Base-by-base conservation (phyloP, 2,329 filamentous ascomycete species). In the Clarireedia paspali region DNA sequence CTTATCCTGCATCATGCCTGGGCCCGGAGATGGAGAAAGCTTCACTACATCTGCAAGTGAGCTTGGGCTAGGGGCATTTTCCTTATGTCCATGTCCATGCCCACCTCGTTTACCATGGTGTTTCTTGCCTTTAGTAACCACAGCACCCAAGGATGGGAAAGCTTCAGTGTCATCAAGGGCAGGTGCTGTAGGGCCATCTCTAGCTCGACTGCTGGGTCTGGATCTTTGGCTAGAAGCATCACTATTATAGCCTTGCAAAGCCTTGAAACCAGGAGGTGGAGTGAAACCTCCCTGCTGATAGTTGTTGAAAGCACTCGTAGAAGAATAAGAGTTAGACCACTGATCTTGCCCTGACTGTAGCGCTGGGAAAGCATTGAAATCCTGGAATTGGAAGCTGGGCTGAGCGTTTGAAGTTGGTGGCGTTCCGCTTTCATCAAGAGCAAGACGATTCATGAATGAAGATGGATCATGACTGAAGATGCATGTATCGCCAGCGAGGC, bases 391-490 rank as follows among this genome's bases (percentile, higher is more conserved):
- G 59, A 95, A 84, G 59, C 81, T 83, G 4, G 82, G 81, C 47
- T 84, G 79, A n/a, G 77, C 73, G 57, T 81, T 78, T 57, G 82
- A 80, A 5, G 77, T 70, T n/a, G 86, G 82, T 53, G 85, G 81
- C 40, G 84, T 85, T 63, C 77, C 77, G 57, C 81, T 76, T 47
- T 83, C 88, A 60, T 89, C 87, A 14, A 96, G 73, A 34, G 79
- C 83, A 60, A 99, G 80, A 64, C 88, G 88, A 66, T 87, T 90
- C 73, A 96, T 84, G 14, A 96, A 80, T 63, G 90, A 83, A 1
- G 91, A 84, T 2, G 94, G 94, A 65, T 99, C 94, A 71, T 99
- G 94, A 14, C 92, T 97, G 74, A 99, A 99, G 58, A 96, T 89
- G 71, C 94, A 99, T 3, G 90, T 91, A 56, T 91, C 87, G 38